Evolutionary conservation across 2,329 filamentous ascomycete genomes (phyloP).

Genomic region (Monosporascus sp.): DNA sequence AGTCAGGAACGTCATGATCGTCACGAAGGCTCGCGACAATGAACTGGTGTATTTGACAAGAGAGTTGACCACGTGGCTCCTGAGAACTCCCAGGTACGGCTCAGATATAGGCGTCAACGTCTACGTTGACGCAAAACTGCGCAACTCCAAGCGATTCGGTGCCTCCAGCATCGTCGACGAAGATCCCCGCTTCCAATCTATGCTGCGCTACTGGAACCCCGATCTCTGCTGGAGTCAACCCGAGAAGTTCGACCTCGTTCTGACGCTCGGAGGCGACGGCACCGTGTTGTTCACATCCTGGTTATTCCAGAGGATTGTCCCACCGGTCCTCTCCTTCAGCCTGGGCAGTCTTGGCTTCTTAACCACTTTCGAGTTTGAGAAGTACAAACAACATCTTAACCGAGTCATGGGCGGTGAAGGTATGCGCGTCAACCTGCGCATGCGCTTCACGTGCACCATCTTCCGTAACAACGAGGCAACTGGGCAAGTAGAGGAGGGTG

Average conservation of each 20-base stretch:
- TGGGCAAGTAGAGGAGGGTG: constrained; percentile 73
- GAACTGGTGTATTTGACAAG: constrained; percentile 82
- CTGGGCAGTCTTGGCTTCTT: constrained; percentile 83
- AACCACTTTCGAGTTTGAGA: constrained; percentile 80
- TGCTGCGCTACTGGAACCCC: constrained; percentile 94
- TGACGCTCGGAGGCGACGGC: constrained; percentile 81
- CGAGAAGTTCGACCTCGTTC: constrained; percentile 91
- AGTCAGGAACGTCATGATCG: constrained; percentile 93
- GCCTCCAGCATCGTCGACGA: constrained; percentile 65
- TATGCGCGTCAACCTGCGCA: constrained; percentile 95
- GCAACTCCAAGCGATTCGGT: constrained; percentile 82
- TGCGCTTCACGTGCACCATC: constrained; percentile 98
- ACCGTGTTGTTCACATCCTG: constrained; percentile 85
- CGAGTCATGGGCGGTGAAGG: constrained; percentile 89
- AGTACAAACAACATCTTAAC: constrained; percentile 82
- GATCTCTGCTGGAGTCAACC: constrained; percentile 91
- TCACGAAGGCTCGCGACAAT: constrained; percentile 96
- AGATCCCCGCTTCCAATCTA: constrained; percentile 70
- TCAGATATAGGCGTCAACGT: constrained; percentile 90
- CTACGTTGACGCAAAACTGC: constrained; percentile 95
- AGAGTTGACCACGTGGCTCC: constrained; percentile 81
- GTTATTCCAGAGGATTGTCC: constrained; percentile 87
- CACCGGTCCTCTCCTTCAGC: constrained; percentile 78
- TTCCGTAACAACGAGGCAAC: constrained; percentile 64
- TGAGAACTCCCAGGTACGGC: constrained; percentile 84